Evolutionary conservation across 208 protist species (phyloP), one percentile per base, ranked within the genome.

Genomic region (Acanthamoeba castellanii): DNA sequence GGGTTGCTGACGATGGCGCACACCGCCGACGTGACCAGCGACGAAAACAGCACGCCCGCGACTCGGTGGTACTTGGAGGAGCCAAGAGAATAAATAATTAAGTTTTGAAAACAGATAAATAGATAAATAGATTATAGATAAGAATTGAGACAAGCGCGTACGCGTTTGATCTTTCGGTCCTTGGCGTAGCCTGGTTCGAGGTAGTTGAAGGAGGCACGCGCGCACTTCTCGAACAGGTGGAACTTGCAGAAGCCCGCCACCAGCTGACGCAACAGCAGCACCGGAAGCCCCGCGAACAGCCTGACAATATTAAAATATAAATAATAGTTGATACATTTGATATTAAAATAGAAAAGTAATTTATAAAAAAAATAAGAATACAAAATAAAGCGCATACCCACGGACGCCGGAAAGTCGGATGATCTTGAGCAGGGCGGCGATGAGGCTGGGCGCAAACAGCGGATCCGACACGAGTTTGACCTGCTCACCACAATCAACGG

Each of bases 401-500:
- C 34, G 42, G 11, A 27, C 30, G 9, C 74, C 74, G 6, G 32
- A 14, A 32, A 50, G 30, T 22, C 34, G 74, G 8, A 82, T 16
- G 74, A 82, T 14, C 42, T 82, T 82, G 42, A 82, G 27, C 2
- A 82, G 74, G 27, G 42, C 74, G 34, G 11, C 45, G 32, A 27
- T 3, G 74, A 82, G 74, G 42, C 34, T 82, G 74, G 74, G 74
- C 34, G 74, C 74, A 32, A 82, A 82, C 3, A 82, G 74, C 74
- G 74, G 74, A 82, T 82, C 74, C 1, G 74, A 37, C 74, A 82
- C 30, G 13, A 82, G 74, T 14, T 82, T 82, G 11, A 82, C 74
- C 74, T 82, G 32, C 27, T 42, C 11, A 50, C 74, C 14, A 50
- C 20, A n/a, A n/a, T n/a, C n/a, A 52, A 52, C 9, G 45, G 45